Evolutionary conservation across 257 asterid genomes (phyloP), one percentile per base, ranked within the genome.

Genomic region (Solanum dulcamara): DNA sequence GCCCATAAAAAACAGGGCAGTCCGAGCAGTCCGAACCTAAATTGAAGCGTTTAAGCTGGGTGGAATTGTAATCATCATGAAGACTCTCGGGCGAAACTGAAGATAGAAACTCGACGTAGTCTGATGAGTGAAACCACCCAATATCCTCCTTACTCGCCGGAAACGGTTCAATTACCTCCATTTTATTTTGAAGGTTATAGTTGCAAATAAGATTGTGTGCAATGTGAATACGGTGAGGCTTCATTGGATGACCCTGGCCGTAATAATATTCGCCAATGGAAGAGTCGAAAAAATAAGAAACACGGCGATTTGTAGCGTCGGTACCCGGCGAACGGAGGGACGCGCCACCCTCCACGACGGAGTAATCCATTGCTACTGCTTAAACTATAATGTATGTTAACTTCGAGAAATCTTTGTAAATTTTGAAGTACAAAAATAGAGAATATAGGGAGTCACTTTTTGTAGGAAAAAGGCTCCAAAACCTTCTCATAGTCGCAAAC

Each of bases 161-260:
- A 87, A 91, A 91, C 0, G 97, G 97, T 4, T 93, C 91, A 85
- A 81, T 50, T 82, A 95, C 89, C 79, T 93, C 97, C 98, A 95
- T 93, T 33, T 88, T 89, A 1, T 90, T 96, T 89, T 93, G 94
- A 42, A 94, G 95, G 55, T 90, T 37, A 88, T 93, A 95, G 86
- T 90, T 94, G 37, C 91, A 93, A 55, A 94, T 88, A 14, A 94
- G 90, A 57, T 91, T 90, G 89, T 94, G 98, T 48, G 98, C 94
- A 95, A 95, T 92, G 35, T 94, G 93, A 75, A 93, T 92, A 30
- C 98, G 90, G 89, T 93, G 97, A 80, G 98, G 97, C 80, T 93
- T 95, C 98, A 93, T 94, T 35, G 95, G 97, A 87, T 92, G 98
- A 67, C 93, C 97, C 46, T 89, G 94, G 42, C 95, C 97, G 80